Base-by-base conservation (phyloP, 495 filamentous ascomycete species). In the Penicillium verhagenii region DNA sequence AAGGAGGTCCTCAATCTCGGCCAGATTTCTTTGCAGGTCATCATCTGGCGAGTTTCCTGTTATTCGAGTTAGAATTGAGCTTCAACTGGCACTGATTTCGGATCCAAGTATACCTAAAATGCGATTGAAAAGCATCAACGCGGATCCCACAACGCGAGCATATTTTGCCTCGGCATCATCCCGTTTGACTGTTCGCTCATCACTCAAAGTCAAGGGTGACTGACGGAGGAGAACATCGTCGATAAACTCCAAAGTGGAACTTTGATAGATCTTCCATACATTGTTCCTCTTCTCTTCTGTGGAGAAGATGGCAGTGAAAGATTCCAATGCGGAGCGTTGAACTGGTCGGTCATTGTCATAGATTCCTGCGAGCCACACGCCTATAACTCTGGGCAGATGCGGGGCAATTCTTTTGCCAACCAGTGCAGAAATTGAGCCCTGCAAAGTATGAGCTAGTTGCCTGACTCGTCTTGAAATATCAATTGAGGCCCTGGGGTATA, bases 101-200 rank as follows among this genome's bases (percentile, higher is more conserved):
- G 8, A 47, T n/a, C 20, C 13, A 13, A 19, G 45, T 65, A 42
- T 63, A 81, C 78, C 75, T 64, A 82, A 39, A 14, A 82, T 66
- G 7, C 72, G 66, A 39, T 73, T 78, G 43, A 82, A 71, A 13
- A 80, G 57, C 39, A 72, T 57, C 28, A 79, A 54, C 29, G 74
- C 77, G 18, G 85, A 83, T 14, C 84, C 84, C 19, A 91, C 79
- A 5, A 96, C 90, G 51, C 94, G 80, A 25, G 83, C 78, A 70
- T 95, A 94, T 61, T 96, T 97, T 2, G 85, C 83, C 52, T 89
- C 77, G 1, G 89, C 82, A 62, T 99, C 94, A 59, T 97, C 92
- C 10, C 86, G 75, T 54, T 85, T 93, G 24, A 88, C 85, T 6
- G 84, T 89, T 48, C 92, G 81, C 68, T 92, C 87, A 67, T 97